These are phyloP conservation scores for Xylariaceae sp. DNA, from an alignment of 2,329 filamentous ascomycete genomes.

Conservation along the genomic window DNA sequence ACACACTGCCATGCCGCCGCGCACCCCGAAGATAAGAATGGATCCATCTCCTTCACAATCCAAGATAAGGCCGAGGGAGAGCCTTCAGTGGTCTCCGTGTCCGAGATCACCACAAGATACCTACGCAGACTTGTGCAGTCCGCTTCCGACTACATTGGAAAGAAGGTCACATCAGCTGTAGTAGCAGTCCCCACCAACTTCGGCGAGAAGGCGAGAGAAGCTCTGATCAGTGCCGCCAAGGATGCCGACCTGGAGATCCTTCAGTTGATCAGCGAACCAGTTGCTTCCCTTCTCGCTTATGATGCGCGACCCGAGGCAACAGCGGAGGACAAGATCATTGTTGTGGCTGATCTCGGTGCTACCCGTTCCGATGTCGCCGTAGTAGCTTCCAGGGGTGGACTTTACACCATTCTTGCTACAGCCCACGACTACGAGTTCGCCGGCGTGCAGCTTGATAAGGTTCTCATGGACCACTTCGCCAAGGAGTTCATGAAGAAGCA, in stretches of 20 bases:
- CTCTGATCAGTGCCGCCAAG: slow-evolving; percentile 70
- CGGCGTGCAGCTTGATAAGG: slow-evolving; percentile 79
- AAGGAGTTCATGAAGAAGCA: slow-evolving; percentile 99
- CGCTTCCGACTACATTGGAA: slow-evolving; percentile 87
- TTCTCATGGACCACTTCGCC: slow-evolving; percentile 91
- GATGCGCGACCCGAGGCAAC: slow-evolving; percentile 75
- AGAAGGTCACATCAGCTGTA: slow-evolving; percentile 89
- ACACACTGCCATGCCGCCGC: slow-evolving; percentile 91
- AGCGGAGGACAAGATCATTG: slow-evolving; percentile 77
- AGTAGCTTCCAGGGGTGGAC: slow-evolving; percentile 83
- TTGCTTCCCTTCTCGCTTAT: slow-evolving; percentile 84
- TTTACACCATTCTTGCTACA: slow-evolving; percentile 92
- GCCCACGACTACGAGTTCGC: slow-evolving; percentile 93
- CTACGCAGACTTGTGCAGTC: slow-evolving; percentile 74
- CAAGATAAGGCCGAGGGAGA: slow-evolving; percentile 66
- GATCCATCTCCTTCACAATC: slow-evolving; percentile 73
- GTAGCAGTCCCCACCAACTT: slow-evolving; percentile 94
- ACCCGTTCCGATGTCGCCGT: slow-evolving; percentile 90
- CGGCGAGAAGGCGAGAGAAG: slow-evolving; percentile 76
- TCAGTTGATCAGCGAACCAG: slow-evolving; percentile 87
- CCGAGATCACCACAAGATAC: slow-evolving; percentile 79
- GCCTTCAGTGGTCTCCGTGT: slow-evolving; percentile 65
- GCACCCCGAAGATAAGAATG: slow-evolving; percentile 72
- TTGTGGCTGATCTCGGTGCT: slow-evolving; percentile 89
- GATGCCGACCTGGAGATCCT: slow-evolving; percentile 81